These are phyloP conservation scores for Colletotrichum cordylinicola DNA, from an alignment of 2,329 filamentous ascomycete species.

Conservation along the genomic window DNA sequence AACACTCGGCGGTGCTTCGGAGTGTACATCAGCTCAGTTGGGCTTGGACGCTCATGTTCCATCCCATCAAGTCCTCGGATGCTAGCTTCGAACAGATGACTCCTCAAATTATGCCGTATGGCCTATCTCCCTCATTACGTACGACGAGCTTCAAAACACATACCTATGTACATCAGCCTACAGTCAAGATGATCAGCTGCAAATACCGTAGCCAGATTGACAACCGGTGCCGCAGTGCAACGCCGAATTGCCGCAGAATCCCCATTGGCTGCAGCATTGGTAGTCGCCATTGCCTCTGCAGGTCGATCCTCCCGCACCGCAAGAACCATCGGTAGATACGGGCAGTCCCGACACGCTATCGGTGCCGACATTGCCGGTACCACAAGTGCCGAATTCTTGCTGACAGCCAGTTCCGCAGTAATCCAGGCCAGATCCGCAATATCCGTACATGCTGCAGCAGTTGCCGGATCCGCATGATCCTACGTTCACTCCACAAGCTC, in stretches of 20 bases:
- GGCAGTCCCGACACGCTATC: neutral
- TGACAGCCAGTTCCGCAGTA: slow-evolving; percentile 24
- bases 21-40: neutral
- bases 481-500: neutral
- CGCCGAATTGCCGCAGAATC: slow-evolving; percentile 22
- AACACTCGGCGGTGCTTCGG: neutral
- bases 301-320: slow-evolving; percentile 10
- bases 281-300: slow-evolving; percentile 18
- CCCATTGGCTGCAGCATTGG: slow-evolving; percentile 24
- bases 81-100: neutral
- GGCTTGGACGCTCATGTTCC: neutral
- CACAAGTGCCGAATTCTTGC: slow-evolving; percentile 19
- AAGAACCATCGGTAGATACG: slow-evolving; percentile 16
- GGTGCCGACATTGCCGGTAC: neutral
- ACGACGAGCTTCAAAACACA: neutral
- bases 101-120: neutral
- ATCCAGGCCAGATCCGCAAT: slow-evolving; percentile 15
- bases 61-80: neutral
- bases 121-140: neutral
- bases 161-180: neutral
- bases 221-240: slow-evolving; percentile 23
- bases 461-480: slow-evolving; percentile 2
- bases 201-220: slow-evolving; percentile 21
- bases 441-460: slow-evolving; percentile 25
- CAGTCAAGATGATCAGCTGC: neutral